Base-by-base conservation (phyloP, 176 grass and related monocot genomes). In the Paspalum notatum region DNA sequence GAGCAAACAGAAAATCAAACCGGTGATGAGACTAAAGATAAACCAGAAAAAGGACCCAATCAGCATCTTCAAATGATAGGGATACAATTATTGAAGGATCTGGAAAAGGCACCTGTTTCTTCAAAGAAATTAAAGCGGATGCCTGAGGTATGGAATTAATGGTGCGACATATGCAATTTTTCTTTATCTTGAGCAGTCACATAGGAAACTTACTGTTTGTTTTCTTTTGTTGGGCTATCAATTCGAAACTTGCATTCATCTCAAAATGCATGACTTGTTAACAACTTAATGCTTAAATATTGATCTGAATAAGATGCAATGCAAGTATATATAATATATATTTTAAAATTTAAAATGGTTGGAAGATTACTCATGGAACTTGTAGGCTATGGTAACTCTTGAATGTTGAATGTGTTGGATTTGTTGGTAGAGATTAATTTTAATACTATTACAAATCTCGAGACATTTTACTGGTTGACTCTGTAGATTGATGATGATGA, bases 51-150 rank as follows among this genome's bases (percentile, higher is more conserved):
- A 85, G 82, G 83, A 70, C 80, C 87, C 50, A 94, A 87, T 52
- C 85, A 88, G 26, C 92, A 91, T 84, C 92, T 87, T 87, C 87
- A 97, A 86, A 91, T 98, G 95, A 76, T 98, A 62, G 92, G 92
- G 38, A 74, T 80, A 59, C 90, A 98, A 74, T 88, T 98, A 67
- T 86, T 98, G 75, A 98, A 93, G 78, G 95, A 93, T 91, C 68
- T 91, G 64, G 92, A 93, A 58, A 85, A 86, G 75, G 83, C 86
- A 78, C 5, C 90, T 51, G 41, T 79, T 89, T 86, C 85, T 61
- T 80, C 89, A 76, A 94, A 89, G 71, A 98, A 93, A 86, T 62
- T 85, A 49, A 91, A 85, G 80, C 83, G 61, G 63, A 74, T 58
- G 40, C 79, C 83, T 7, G 83, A 88, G 87, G 87, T 89, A 89